phyloP scores from a whole-genome alignment of 1,139 yeast genomes.

The Scheffersomyces parashehatae region DNA sequence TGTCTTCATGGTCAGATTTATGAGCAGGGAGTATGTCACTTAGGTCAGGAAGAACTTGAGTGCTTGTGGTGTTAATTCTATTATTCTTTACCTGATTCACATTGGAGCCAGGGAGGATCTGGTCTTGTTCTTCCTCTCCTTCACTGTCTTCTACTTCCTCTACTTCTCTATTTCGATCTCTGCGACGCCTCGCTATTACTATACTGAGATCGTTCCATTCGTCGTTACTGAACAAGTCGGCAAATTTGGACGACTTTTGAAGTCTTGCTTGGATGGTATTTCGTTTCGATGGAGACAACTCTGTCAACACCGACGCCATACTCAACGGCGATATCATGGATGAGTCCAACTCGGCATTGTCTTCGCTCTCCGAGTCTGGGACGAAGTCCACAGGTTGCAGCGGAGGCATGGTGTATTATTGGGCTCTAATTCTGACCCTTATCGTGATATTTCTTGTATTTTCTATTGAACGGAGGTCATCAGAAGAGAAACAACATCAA shows the following conservation, averaged over 20 bases:
- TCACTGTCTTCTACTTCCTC: neutral
- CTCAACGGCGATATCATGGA: constrained; percentile 11
- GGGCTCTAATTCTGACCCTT: constrained; percentile 4
- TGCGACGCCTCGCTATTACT: neutral
- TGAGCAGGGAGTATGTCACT: neutral
- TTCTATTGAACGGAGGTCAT: too few species aligned
- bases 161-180: neutral
- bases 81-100: neutral
- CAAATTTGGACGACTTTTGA: neutral
- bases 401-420: neutral
- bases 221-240: constrained; percentile 3
- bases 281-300: constrained; percentile 8
- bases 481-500: too few species aligned
- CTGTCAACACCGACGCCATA: constrained; percentile 7
- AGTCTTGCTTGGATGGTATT: constrained; percentile 1
- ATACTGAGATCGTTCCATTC: constrained; percentile 10
- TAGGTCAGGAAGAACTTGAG: too few species aligned
- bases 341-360: constrained; percentile 5
- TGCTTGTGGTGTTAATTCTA: too few species aligned
- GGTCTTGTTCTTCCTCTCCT: neutral
- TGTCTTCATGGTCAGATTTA: constrained; percentile 9
- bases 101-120: neutral
- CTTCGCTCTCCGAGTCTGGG: constrained; percentile 18
- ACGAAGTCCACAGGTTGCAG: constrained; percentile 10
- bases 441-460: neutral